Evolutionary conservation across 1,284 basidiomycete genomes (phyloP), one percentile per base, ranked within the genome.

Genomic region (Marasmius fiardii): DNA sequence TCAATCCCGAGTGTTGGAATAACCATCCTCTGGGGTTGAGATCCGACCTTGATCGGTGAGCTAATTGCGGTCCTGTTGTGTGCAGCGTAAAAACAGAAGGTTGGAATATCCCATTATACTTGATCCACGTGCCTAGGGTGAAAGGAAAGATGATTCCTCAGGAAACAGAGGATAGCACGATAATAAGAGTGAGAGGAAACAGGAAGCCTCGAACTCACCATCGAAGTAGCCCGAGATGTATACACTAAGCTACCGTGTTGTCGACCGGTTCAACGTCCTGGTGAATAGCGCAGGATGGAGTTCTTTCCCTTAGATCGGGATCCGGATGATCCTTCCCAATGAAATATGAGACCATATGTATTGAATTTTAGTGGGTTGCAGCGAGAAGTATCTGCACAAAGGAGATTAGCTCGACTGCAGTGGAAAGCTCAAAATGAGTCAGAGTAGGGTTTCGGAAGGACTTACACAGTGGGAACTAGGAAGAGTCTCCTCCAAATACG

Each of bases 261-360:
- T 84, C 75, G 8, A 85, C 82, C 10, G 83, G 85, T 1, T 85
- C 84, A 33, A 83, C 83, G 59, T 87, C 85, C 48, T 59, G 58
- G 37, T 88, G 86, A 4, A 78, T 83, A n/a, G 79, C 74, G 44
- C 88, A 69, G 11, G 88, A 67, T 1, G 86, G 61, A 2, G 86
- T 88, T 63, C 88, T 86, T 2, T 41, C 20, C 16, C 16, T n/a
- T 6, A 69, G 66, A 4, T 66, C 55, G 51, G 86, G 75, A 2
- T 10, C 28, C 5, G 28, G 28, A 31, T 10, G 75, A 75, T 20
- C 88, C 88, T 48, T 77, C 66, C 81, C 83, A 86, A 21, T 79
- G 78, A 63, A 80, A 88, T 1, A 89, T 71, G 24, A 88, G 70
- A 0, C 81, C 86, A 57, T 81, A 83, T 0, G 79, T 80, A 62